Conservation (phyloP, 106 monocot genomes). For the Agapanthus africanus region DNA sequence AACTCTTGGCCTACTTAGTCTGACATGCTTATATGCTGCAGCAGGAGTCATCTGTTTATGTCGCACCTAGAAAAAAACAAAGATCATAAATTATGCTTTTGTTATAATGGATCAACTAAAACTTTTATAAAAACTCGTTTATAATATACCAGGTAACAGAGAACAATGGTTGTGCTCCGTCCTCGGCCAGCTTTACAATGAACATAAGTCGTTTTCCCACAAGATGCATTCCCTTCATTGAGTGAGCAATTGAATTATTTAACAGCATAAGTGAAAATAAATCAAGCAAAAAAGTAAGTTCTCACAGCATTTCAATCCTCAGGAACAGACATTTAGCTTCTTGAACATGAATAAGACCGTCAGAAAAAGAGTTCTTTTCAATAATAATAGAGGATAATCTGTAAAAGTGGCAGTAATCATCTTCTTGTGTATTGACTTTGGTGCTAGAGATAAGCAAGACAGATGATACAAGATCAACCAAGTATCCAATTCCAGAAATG, state of each 20-base stretch:
- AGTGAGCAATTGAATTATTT: neutral
- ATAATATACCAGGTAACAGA: constrained; percentile 84
- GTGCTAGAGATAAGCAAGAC: neutral
- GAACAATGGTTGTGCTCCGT: constrained; percentile 91
- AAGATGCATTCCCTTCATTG: constrained; percentile 60
- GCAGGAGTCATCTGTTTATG: constrained; percentile 73
- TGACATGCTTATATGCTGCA: constrained; percentile 73
- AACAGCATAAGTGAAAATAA: neutral
- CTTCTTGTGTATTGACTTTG: neutral
- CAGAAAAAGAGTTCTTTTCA: too few relatives aligned
- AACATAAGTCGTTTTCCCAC: constrained; percentile 82
- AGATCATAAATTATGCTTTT: neutral
- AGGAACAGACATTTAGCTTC: neutral
- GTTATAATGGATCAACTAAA: neutral
- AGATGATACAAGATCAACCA: neutral
- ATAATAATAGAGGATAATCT: too few relatives aligned
- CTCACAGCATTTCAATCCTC: neutral
- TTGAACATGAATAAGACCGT: neutral
- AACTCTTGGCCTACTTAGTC: constrained; percentile 68
- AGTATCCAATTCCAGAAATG: too few relatives aligned
- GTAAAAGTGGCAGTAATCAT: too few relatives aligned
- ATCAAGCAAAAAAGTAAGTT: too few relatives aligned
- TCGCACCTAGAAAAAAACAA: constrained; percentile 75
- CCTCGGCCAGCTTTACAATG: constrained; percentile 99
- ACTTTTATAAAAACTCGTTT: neutral